Percentiles rank a stretch among this genome's conserved stretches.
These are phyloP conservation scores for Hemileccinum impolitum DNA, from an alignment of 768 basidiomycete species.

Conservation along the genomic window DNA sequence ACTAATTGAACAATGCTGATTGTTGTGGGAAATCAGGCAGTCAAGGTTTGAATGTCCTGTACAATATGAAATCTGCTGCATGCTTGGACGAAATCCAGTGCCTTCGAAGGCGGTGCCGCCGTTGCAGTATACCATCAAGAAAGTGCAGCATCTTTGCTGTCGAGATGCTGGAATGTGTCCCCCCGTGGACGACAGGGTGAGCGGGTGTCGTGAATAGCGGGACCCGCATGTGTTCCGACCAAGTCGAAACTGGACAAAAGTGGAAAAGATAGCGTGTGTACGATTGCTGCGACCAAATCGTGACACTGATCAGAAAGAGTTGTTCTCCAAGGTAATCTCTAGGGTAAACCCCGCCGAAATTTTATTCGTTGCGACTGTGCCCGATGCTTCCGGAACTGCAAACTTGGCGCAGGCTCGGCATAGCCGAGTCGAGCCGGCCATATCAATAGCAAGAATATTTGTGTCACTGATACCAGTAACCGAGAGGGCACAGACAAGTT, in stretches of 20 bases:
- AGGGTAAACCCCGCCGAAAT: not conserved
- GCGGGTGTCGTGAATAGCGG: too few species aligned
- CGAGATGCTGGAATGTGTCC: not conserved
- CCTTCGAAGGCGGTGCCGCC: constrained; percentile 7
- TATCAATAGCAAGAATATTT: not conserved
- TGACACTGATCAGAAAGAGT: not conserved
- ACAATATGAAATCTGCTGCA: not conserved
- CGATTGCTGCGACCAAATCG: not conserved
- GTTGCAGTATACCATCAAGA: constrained; percentile 7
- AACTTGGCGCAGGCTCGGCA: not conserved
- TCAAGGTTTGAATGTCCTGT: not conserved
- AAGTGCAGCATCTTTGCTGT: constrained; percentile 3
- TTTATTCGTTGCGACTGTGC: not conserved
- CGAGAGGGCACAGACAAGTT: not conserved
- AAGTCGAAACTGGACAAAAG: too few species aligned
- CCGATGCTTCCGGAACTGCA: not conserved
- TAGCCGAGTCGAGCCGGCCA: not conserved
- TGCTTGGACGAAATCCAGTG: not conserved
- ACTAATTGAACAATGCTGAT: constrained; percentile 1
- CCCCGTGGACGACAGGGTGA: not conserved
- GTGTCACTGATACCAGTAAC: not conserved
- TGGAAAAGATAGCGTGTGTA: not conserved
- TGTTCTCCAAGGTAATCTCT: not conserved
- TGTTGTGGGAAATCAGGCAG: not conserved
- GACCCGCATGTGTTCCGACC: too few species aligned